Base-by-base conservation (phyloP, 202 grass and related monocot genomes). In the Cymbopogon flexuosus region DNA sequence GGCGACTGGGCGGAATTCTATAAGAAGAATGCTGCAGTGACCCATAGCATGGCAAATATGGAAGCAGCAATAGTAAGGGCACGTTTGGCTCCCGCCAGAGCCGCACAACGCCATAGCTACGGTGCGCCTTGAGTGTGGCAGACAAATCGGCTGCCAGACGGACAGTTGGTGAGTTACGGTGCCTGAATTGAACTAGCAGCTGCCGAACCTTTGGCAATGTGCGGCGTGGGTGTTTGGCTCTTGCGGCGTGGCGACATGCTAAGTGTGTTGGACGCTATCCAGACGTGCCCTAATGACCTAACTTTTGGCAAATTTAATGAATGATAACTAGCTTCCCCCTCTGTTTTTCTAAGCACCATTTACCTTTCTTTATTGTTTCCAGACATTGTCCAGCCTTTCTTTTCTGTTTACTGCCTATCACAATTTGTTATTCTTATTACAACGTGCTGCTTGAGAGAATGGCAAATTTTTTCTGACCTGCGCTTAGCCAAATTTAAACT, bases 381-480 rank as follows among this genome's bases (percentile, higher is more conserved):
- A 58, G 31, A 66, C 2, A 16, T 29, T 52, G 59, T 33, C 65
- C 36, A 35, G 5, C 19, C 7, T 61, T 71, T 67, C 29, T n/a
- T 42, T 67, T 59, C 7, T 31, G 51, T 52, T 3, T 27, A 19
- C 13, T 68, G 46, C 19, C n/a, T 14, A 37, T 19, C 24, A 23
- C 29, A 75, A 83, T 23, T 67, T 72, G 40, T 35, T 67, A 74
- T 64, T 51, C 29, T 79, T 29, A 51, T 79, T 72, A 15, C 29
- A 39, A 63, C 11, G 11, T 68, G 49, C 15, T 73, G 29, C 29
- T 59, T 73, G 11, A 16, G 0, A 73, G 43, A 73, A 33, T 42
- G 21, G 3, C 22, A 54, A 62, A 8, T 39, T 75, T 1, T 75
- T 43, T 27, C 46, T 80, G 46, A 41, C 42, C 23, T 2, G 6